Base-by-base conservation (phyloP, 2,329 filamentous ascomycete genomes). In the Diaporthe destruens region DNA sequence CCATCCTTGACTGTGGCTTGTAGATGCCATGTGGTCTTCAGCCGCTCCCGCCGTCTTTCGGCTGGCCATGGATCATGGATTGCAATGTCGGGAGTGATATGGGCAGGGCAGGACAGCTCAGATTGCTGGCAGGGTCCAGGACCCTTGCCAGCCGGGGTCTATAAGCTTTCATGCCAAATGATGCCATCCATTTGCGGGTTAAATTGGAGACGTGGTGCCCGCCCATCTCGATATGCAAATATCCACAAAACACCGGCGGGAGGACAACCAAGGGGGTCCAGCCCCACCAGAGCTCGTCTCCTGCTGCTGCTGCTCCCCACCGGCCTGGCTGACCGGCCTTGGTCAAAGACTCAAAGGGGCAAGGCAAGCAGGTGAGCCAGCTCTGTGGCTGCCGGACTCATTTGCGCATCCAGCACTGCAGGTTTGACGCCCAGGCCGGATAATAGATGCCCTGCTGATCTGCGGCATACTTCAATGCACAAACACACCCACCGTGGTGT, bases 211-310 rank as follows among this genome's bases (percentile, higher is more conserved):
- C 66, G 29, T 29, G 6, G 29, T 44, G 53, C 42, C 55, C 47
- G 55, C 55, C 54, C 55, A 61, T 59, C 68, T 70, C 68, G 68
- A 70, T 70, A 70, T 70, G 68, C 68, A 70, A 59, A 70, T 70
- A 70, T 70, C 68, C 68, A 70, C 55, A 70, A 70, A 70, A 70
- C 34, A 59, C 16, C n/a, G 16, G 20, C 25, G 57, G 39, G 4
- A 39, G 29, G 29, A 5, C 29, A 42, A 25, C 53, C 39, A 57
- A 55, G 36, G 55, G 68, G 68, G 6, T 6, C 14, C 11, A 59
- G 47, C 44, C 51, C 67, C 67, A 39, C 32, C 44, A 42, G 16
- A 51, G 32, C 32, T 44, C 9, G 20, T 20, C 36, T 49, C 18
- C 55, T 25, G n/a, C 29, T 29, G 29, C 29, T 29, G 29, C 29